Percentiles rank a stretch among this genome's conserved stretches.
Evolutionary conservation across 2,329 filamentous ascomycete genomes (phyloP).

Genomic region (Cytospora mali): DNA sequence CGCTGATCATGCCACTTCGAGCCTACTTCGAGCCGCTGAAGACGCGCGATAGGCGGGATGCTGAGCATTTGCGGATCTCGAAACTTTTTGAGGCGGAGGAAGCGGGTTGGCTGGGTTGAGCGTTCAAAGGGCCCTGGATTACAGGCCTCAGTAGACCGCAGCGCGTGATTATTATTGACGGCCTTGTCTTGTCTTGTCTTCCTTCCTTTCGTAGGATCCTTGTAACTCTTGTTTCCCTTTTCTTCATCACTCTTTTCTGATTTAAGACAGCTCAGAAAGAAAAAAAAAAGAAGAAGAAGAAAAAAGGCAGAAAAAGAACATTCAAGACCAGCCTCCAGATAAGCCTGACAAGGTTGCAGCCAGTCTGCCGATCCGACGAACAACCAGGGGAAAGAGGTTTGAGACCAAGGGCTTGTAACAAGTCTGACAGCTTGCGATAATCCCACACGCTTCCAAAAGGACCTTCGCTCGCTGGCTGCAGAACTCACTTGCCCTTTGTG

Average conservation of each 20-base stretch:
- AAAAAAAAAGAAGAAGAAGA: too few species aligned
- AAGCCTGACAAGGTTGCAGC: not conserved
- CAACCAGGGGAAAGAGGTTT: not conserved
- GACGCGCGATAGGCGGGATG: conserved; percentile 4
- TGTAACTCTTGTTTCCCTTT: not conserved
- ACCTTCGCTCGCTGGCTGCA: not conserved
- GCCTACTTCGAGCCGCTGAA: too few species aligned
- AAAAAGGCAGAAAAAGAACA: too few species aligned
- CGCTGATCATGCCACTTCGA: not conserved
- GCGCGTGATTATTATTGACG: not conserved
- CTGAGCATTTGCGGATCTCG: conserved; percentile 1
- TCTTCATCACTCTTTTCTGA: not conserved
- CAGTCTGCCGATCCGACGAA: not conserved
- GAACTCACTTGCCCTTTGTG: not conserved
- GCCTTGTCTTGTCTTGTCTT: too few species aligned
- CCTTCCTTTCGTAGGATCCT: not conserved
- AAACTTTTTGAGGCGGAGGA: not conserved
- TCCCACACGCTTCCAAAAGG: not conserved
- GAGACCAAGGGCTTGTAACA: not conserved
- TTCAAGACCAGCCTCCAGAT: not conserved
- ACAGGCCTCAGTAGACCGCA: not conserved
- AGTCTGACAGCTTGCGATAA: not conserved
- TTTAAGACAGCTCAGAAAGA: not conserved
- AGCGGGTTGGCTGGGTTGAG: not conserved
- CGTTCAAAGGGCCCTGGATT: not conserved